Percentiles rank a stretch among this genome's conserved stretches.
These are phyloP conservation scores for Nitzschia sp. DNA, from an alignment of 108 stramenopile species.

Conservation along the genomic window DNA sequence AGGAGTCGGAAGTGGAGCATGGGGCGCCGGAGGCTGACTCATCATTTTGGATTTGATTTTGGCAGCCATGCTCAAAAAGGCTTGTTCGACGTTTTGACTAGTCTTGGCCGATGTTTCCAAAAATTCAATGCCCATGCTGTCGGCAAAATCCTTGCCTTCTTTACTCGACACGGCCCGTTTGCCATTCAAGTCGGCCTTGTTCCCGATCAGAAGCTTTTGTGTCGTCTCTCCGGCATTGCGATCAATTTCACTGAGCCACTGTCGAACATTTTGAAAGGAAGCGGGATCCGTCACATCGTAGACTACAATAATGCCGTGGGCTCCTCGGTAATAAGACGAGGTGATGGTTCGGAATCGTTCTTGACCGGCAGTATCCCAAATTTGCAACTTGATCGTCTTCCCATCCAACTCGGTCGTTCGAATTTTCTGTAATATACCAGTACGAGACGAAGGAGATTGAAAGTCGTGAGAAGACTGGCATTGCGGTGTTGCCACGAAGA, in stretches of 20 bases:
- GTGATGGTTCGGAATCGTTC: conserved; percentile 89
- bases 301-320: conserved; percentile 88
- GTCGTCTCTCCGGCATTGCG: conserved; percentile 77
- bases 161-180: conserved; percentile 66
- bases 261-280: conserved; percentile 68
- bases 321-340: conserved; percentile 89
- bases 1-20: background rate
- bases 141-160: conserved; percentile 75
- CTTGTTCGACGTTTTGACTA: conserved; percentile 73
- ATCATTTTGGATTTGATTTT: conserved; percentile 58
- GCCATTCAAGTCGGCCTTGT: conserved; percentile 81
- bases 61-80: conserved; percentile 68
- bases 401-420: conserved; percentile 92
- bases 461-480: background rate
- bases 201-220: conserved; percentile 84
- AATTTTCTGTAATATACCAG: conserved; percentile 62
- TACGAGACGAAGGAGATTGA: background rate
- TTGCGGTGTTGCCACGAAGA: background rate
- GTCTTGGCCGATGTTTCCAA: conserved; percentile 81
- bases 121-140: conserved; percentile 83
- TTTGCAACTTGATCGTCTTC: conserved; percentile 92
- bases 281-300: conserved; percentile 86
- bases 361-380: conserved; percentile 95
- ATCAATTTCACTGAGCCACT: conserved; percentile 82
- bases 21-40: conserved; percentile 12